A percentile compares a stretch with the other conserved stretches of the same genome.
phyloP scores from a whole-genome alignment of 768 basidiomycete genomes.

The Amanita molliuscula region DNA sequence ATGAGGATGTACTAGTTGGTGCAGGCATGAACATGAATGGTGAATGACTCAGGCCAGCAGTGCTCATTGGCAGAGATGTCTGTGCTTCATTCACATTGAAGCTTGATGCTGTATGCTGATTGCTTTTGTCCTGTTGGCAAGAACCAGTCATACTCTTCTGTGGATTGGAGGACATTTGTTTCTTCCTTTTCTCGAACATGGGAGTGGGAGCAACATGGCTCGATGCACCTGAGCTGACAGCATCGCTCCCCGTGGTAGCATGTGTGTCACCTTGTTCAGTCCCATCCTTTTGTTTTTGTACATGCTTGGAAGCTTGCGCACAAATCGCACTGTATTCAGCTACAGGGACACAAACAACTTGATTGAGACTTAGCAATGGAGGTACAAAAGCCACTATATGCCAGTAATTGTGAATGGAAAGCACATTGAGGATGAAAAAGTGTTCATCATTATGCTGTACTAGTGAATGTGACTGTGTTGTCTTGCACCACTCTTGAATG shows the following conservation, averaged over 20 bases:
- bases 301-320: neutral
- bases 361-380: neutral
- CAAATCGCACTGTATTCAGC: neutral
- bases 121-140: neutral
- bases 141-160: neutral
- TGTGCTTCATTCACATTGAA: neutral
- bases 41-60: neutral
- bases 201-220: neutral
- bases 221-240: neutral
- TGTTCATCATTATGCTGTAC: neutral
- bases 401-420: neutral
- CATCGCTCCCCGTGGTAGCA: neutral
- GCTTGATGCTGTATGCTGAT: neutral
- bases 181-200: neutral
- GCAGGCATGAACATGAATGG: neutral
- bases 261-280: neutral
- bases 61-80: neutral
- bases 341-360: neutral
- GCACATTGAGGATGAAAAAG: neutral
- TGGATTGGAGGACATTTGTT: too few species aligned
- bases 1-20: neutral
- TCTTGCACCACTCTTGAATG: neutral
- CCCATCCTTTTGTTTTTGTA: neutral
- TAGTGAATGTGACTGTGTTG: neutral
- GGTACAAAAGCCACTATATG: neutral